Evolutionary conservation across 2,329 filamentous ascomycete genomes (phyloP).

Genomic region (Leptosphaerulina australis): DNA sequence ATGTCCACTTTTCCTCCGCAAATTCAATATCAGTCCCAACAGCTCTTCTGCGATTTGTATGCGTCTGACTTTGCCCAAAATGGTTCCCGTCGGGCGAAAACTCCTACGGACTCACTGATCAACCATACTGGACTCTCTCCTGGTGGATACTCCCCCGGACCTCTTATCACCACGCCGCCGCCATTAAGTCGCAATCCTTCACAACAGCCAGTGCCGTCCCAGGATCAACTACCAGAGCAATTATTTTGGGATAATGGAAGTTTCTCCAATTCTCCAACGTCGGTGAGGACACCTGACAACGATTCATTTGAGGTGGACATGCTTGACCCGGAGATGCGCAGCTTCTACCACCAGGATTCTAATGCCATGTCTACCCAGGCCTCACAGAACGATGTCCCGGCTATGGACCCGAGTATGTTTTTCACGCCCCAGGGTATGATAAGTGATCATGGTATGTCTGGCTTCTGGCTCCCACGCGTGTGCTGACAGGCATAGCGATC

Average conservation of each 20-base stretch:
- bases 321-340: slow-evolving; percentile 39
- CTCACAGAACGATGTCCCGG: slow-evolving; percentile 29
- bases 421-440: slow-evolving; percentile 30
- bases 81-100: slow-evolving; percentile 40
- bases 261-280: slow-evolving; percentile 45
- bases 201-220: slow-evolving; percentile 35
- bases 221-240: slow-evolving; percentile 39
- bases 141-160: slow-evolving; percentile 40
- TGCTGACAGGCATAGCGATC: slow-evolving; percentile 32
- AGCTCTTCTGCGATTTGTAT: slow-evolving; percentile 28
- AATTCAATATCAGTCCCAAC: slow-evolving; percentile 31
- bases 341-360: slow-evolving; percentile 36
- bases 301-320: slow-evolving; percentile 43
- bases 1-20: slow-evolving; percentile 40
- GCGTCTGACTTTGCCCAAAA: slow-evolving; percentile 32
- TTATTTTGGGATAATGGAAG: slow-evolving; percentile 43
- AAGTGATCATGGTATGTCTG: slow-evolving; percentile 32
- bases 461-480: not conserved
- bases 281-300: slow-evolving; percentile 44
- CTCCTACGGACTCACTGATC: slow-evolving; percentile 42
- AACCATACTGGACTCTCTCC: slow-evolving; percentile 45
- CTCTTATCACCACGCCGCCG: slow-evolving; percentile 42
- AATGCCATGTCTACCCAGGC: slow-evolving; percentile 35
- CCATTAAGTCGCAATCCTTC: slow-evolving; percentile 42
- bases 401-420: slow-evolving; percentile 31